Conservation (phyloP, 1,284 basidiomycete species). For the Pterulicium gracile region DNA sequence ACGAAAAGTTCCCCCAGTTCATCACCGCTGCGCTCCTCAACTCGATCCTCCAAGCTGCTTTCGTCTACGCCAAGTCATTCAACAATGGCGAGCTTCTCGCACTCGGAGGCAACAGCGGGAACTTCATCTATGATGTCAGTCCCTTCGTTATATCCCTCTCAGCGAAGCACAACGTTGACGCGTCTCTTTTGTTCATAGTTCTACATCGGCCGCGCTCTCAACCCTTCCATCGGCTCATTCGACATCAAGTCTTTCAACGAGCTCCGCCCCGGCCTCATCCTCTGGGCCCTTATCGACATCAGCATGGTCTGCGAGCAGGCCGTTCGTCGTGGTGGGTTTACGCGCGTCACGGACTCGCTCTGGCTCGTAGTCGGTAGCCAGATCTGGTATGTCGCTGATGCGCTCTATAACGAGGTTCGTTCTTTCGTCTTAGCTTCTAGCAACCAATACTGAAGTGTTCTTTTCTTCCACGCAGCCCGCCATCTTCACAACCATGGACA, state of each 20-base stretch:
- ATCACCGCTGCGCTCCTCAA: conserved; percentile 78
- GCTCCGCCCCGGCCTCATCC: conserved; percentile 88
- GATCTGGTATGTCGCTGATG: conserved; percentile 80
- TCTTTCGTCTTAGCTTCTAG: conserved; percentile 7
- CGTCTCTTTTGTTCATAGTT: conserved; percentile 44
- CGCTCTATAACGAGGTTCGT: conserved; percentile 78
- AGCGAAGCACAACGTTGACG: conserved; percentile 3
- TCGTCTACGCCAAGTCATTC: conserved; percentile 72
- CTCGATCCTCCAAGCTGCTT: conserved; percentile 65
- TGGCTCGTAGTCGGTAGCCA: conserved; percentile 85
- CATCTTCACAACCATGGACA: conserved; percentile 95
- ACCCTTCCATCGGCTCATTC: conserved; percentile 81
- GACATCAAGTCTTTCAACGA: conserved; percentile 99
- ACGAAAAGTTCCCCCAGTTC: conserved; percentile 89
- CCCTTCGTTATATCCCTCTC: conserved; percentile 6
- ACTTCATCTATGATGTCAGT: conserved; percentile 84
- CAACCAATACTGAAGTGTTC: not conserved
- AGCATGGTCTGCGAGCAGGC: conserved; percentile 91
- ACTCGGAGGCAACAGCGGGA: conserved; percentile 86
- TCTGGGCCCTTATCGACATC: conserved; percentile 90
- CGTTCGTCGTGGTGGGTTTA: conserved; percentile 58
- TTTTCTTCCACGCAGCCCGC: conserved; percentile 40
- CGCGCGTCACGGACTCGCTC: conserved; percentile 81
- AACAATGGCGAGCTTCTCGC: conserved; percentile 64
- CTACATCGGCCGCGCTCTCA: conserved; percentile 93